Evolutionary conservation across 768 basidiomycete species (phyloP).

Genomic region (Fomitopsis serialis): DNA sequence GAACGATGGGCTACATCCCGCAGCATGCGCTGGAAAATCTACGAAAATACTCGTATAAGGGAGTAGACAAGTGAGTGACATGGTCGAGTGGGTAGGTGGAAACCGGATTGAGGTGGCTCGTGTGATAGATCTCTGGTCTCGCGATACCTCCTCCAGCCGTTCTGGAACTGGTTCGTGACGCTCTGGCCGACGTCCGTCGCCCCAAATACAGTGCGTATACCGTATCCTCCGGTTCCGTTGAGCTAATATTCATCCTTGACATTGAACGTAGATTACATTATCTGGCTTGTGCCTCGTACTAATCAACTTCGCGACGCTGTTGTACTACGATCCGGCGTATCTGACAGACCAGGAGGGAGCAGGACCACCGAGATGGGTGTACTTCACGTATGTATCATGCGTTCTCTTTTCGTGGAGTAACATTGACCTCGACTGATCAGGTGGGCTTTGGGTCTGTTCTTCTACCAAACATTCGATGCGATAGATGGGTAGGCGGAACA

Average conservation of each 20-base stretch:
- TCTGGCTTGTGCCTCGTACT: constrained; percentile 78
- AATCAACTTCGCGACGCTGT: constrained; percentile 76
- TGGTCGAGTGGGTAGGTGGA: neutral
- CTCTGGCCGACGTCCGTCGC: constrained; percentile 82
- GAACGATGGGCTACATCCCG: constrained; percentile 60
- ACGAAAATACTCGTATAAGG: constrained; percentile 74
- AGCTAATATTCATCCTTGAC: neutral
- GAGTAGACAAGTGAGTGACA: constrained; percentile 66
- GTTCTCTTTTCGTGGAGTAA: neutral
- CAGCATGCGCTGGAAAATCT: constrained; percentile 66
- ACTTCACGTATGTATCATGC: constrained; percentile 66
- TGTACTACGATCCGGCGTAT: constrained; percentile 81
- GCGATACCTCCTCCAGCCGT: constrained; percentile 72
- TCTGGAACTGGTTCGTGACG: constrained; percentile 90
- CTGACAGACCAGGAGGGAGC: constrained; percentile 55
- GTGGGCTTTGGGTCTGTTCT: constrained; percentile 84
- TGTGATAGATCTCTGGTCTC: constrained; percentile 64
- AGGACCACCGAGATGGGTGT: constrained; percentile 81
- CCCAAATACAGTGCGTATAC: constrained; percentile 73
- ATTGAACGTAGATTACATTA: constrained; percentile 71
- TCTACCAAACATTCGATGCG: constrained; percentile 87
- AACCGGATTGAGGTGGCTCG: neutral
- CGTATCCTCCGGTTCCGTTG: neutral
- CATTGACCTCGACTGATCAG: constrained; percentile 33
- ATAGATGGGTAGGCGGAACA: constrained; percentile 68